Base-by-base conservation (phyloP, 2,329 filamentous ascomycete genomes). In the Cercospora sp. region DNA sequence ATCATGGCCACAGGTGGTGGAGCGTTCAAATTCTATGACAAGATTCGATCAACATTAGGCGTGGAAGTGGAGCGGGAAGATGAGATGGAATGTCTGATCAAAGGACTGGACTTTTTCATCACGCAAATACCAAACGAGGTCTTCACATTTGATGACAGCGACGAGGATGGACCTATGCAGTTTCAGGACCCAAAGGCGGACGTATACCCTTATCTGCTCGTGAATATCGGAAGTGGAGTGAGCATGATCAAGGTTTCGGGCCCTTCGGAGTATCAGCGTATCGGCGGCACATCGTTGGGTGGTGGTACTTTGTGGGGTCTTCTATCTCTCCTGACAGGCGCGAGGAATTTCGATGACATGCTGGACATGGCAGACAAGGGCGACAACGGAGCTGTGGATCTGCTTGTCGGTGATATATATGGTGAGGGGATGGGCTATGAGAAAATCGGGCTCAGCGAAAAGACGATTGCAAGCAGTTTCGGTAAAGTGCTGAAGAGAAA, bases 301-400 rank as follows among this genome's bases (percentile, higher is more conserved):
- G 95, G 95, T 55, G 95, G 95, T n/a, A 99, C 95, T 1, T 90
- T 99, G 63, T 99, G 95, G 95, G 95, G 95, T 0, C 84, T 99
- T 26, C 85, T 99, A 42, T 95, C 92, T 12, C 86, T 99, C 62
- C 85, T 99, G 45, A 99, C 95, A 0, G 93, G 94, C n/a, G 93
- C 94, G 23, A 88, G 91, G 65, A 94, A 90, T n/a, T 99, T 99
- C 77, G 95, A 98, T 79, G 94, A 97, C 74, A 99, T 99, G 95
- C 85, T 99, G 40, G 90, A 90, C 64, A 90, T 96, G 83, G 94
- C 95, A 0, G 95, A 95, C 71, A 86, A 88, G 36, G 95, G 95
- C 28, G 95, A 99, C 81, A 99, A 99, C 76, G 86, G 90, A 42
- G 90, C 91, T 30, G 95, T 99, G 9, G 95, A 99, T 78, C 94